phyloP scores from a whole-genome alignment of 352 stramenopile genomes.

The Pythium apleroticum region DNA sequence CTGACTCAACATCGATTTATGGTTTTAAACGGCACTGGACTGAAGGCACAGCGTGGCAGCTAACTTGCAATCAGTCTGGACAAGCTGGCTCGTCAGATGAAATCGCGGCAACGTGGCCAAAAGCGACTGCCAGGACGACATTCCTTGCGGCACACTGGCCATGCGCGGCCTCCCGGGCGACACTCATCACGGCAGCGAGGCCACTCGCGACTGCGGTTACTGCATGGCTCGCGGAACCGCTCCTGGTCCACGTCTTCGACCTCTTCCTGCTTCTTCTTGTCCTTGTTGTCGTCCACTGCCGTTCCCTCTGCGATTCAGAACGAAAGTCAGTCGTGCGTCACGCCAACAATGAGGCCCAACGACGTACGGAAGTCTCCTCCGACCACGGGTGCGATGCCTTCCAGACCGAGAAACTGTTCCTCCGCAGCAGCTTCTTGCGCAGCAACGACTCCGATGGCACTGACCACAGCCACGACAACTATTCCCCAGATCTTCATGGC shows the following conservation, averaged over 20 bases:
- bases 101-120: slow-evolving; percentile 22
- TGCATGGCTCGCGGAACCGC: not conserved
- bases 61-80: not conserved
- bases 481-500: not conserved
- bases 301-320: not conserved
- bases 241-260: not conserved
- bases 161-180: slow-evolving; percentile 12
- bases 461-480: not conserved
- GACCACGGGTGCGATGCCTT: not conserved
- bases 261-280: not conserved
- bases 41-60: not conserved
- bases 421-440: not conserved
- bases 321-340: not conserved
- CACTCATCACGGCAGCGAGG: slow-evolving; percentile 18
- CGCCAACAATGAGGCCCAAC: not conserved
- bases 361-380: not conserved
- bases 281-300: not conserved
- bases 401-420: not conserved
- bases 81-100: not conserved
- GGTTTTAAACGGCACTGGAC: slow-evolving; percentile 8
- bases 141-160: slow-evolving; percentile 11
- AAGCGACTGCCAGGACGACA: slow-evolving; percentile 15
- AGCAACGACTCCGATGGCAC: not conserved
- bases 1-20: slow-evolving; percentile 2
- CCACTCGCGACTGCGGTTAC: slow-evolving; percentile 4